phyloP scores from a whole-genome alignment of 371 early-diverging fungal genomes.

The Haplosporangium sp. region DNA sequence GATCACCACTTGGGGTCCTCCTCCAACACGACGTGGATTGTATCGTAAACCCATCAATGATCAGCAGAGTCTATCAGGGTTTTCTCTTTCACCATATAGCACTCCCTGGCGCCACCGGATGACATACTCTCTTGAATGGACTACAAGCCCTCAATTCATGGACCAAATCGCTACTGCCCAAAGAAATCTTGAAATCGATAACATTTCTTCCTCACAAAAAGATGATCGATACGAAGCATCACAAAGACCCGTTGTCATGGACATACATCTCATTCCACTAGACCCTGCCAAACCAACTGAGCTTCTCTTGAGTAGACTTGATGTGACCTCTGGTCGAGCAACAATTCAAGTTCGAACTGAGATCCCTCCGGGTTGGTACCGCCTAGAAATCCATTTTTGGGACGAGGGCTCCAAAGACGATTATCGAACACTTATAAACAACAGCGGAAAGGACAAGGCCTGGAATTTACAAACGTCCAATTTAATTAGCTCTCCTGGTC shows the following conservation, averaged over 20 bases:
- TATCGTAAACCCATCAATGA: slow-evolving; percentile 6
- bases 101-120: slow-evolving; percentile 39
- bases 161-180: slow-evolving; percentile 6
- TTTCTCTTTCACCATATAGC: slow-evolving; percentile 9
- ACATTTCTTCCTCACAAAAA: neutral
- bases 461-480: slow-evolving; percentile 7
- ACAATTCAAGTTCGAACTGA: slow-evolving; percentile 22
- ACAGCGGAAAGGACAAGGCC: neutral
- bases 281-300: slow-evolving; percentile 30
- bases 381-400: slow-evolving; percentile 39
- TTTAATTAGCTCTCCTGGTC: slow-evolving; percentile 5
- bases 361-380: slow-evolving; percentile 37
- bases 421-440: neutral
- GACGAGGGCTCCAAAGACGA: slow-evolving; percentile 5
- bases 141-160: neutral
- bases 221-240: neutral
- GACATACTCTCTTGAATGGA: slow-evolving; percentile 31
- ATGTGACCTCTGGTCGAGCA: slow-evolving; percentile 9
- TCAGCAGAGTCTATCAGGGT: slow-evolving; percentile 14
- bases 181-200: neutral
- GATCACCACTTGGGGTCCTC: neutral
- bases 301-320: slow-evolving; percentile 27
- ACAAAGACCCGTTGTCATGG: slow-evolving; percentile 18
- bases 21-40: slow-evolving; percentile 3
- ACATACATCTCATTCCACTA: slow-evolving; percentile 30